phyloP scores from a whole-genome alignment of 306 rosid genomes.

The Prosopis cineraria region DNA sequence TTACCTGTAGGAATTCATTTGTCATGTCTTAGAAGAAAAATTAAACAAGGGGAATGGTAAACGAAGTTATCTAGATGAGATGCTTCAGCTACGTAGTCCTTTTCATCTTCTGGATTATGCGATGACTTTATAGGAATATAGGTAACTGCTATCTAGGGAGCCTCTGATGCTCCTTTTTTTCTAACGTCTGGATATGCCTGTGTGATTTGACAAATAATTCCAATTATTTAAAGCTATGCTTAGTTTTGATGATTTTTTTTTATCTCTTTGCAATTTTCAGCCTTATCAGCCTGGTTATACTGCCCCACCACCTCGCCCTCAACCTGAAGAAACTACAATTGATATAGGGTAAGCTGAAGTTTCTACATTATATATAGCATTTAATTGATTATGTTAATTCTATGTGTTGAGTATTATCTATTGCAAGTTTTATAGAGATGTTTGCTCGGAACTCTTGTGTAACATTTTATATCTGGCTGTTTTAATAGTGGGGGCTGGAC shows the following conservation, averaged over 20 bases:
- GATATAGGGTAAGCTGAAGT: constrained; percentile 76
- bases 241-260: constrained; percentile 7
- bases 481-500: constrained; percentile 93
- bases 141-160: neutral
- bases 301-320: constrained; percentile 83
- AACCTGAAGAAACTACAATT: constrained; percentile 84
- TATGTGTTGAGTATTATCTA: neutral
- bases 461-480: constrained; percentile 15
- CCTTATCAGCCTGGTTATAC: constrained; percentile 77
- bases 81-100: neutral
- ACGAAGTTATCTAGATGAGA: neutral
- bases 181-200: neutral
- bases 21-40: neutral
- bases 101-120: neutral
- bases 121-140: no score
- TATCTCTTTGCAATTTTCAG: constrained; percentile 44
- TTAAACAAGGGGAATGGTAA: neutral
- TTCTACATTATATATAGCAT: constrained; percentile 5
- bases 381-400: neutral
- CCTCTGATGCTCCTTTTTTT: neutral
- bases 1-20: no score
- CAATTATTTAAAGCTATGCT: neutral
- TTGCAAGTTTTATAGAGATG: constrained; percentile 10
- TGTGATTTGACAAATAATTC: neutral
- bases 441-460: constrained; percentile 26